These are phyloP conservation scores for Hanseniaspora lindneri DNA, from an alignment of 805 yeast species.

Conservation along the genomic window DNA sequence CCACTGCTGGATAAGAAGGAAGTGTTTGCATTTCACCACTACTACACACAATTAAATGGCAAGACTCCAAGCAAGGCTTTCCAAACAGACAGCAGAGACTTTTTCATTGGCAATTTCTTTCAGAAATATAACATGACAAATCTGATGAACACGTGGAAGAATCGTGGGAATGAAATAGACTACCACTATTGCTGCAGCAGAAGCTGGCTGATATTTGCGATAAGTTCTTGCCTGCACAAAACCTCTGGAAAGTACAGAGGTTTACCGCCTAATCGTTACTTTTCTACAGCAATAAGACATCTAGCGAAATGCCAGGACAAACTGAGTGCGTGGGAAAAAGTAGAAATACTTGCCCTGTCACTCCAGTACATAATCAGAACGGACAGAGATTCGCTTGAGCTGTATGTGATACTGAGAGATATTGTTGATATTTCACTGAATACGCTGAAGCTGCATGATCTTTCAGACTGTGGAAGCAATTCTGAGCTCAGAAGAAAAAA, in stretches of 20 bases:
- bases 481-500: constrained; percentile 29
- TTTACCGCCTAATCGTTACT: constrained; percentile 43
- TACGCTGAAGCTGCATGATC: constrained; percentile 22
- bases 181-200: constrained; percentile 45
- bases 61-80: constrained; percentile 20
- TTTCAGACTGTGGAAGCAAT: constrained; percentile 21
- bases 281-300: constrained; percentile 49
- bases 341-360: constrained; percentile 42
- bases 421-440: constrained; percentile 37
- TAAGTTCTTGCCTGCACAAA: constrained; percentile 41
- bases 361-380: constrained; percentile 48
- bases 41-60: constrained; percentile 32
- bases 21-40: constrained; percentile 39
- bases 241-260: constrained; percentile 47
- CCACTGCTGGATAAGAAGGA: constrained; percentile 45
- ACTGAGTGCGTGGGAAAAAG: constrained; percentile 35
- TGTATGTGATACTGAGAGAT: constrained; percentile 43
- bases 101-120: neutral
- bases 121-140: neutral
- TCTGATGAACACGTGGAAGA: constrained; percentile 20
- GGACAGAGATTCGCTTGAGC: constrained; percentile 45
- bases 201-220: constrained; percentile 44
- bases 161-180: constrained; percentile 30
- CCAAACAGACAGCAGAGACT: neutral
- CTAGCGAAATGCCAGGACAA: constrained; percentile 35